Conservation (phyloP, 768 basidiomycete species). For the Hygrophorus pudorinus region DNA sequence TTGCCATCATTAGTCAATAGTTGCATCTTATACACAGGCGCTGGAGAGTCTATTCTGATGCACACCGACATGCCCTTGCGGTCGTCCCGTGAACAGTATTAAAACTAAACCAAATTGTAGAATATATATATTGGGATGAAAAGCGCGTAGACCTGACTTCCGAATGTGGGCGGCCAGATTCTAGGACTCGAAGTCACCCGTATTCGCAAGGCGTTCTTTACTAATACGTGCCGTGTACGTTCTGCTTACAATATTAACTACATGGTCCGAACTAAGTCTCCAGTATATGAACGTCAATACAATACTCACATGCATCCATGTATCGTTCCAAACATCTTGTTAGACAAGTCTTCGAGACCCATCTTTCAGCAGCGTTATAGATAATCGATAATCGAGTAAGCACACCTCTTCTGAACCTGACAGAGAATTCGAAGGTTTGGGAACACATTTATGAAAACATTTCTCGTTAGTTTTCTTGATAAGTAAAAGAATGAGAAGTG, state of each 20-base stretch:
- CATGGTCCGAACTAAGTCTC: not conserved
- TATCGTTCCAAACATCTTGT: conserved; percentile 72
- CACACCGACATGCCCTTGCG: no score
- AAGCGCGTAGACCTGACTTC: no score
- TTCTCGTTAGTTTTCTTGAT: conserved; percentile 68
- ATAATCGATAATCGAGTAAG: not conserved
- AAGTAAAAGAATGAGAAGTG: not conserved
- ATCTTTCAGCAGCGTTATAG: not conserved
- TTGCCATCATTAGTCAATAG: no score
- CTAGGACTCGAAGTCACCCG: conserved; percentile 4
- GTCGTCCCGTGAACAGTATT: no score
- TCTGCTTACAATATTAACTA: conserved; percentile 72
- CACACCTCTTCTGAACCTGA: conserved; percentile 65
- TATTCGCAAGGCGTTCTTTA: conserved; percentile 36
- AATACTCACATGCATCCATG: conserved; percentile 70
- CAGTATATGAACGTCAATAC: not conserved
- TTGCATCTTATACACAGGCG: no score
- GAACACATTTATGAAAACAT: conserved; percentile 69
- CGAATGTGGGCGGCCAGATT: not conserved
- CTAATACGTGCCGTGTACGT: conserved; percentile 53
- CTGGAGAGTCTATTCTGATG: not conserved
- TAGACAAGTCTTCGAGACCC: conserved; percentile 57
- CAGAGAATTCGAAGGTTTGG: conserved; percentile 63
- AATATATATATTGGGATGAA: no score
- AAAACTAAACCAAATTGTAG: no score